phyloP scores from a whole-genome alignment of 352 stramenopile species.

The Pythium rishiriense region DNA sequence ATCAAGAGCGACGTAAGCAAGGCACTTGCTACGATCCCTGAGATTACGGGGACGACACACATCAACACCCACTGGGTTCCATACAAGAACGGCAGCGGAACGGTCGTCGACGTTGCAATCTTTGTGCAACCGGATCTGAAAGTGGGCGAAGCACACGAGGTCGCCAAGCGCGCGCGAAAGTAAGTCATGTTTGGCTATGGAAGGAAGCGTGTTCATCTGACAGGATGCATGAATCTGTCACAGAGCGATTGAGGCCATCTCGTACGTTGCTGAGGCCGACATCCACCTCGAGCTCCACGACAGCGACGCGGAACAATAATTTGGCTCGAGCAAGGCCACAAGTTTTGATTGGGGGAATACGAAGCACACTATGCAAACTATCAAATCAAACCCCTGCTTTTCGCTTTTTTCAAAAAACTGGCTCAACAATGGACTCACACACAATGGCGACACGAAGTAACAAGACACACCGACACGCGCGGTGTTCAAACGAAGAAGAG shows the following conservation, averaged over 20 bases:
- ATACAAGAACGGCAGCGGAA: constrained; percentile 58
- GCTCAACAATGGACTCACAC: not conserved
- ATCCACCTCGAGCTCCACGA: constrained; percentile 78
- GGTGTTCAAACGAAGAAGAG: constrained; percentile 22
- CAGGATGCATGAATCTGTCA: not conserved
- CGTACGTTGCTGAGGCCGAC: constrained; percentile 77
- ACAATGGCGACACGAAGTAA: not conserved
- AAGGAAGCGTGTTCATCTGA: not conserved
- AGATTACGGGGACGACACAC: constrained; percentile 74
- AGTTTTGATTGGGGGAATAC: not conserved
- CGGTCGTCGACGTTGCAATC: constrained; percentile 77
- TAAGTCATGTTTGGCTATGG: constrained; percentile 27
- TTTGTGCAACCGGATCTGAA: constrained; percentile 74
- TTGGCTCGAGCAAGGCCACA: not conserved
- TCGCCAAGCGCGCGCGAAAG: constrained; percentile 74
- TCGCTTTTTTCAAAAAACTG: not conserved
- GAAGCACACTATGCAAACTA: not conserved
- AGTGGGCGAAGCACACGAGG: constrained; percentile 67
- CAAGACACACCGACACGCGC: not conserved
- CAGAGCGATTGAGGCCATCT: constrained; percentile 78
- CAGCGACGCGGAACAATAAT: constrained; percentile 19
- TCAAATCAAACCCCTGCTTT: not conserved
- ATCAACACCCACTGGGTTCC: constrained; percentile 83
- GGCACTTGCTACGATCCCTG: constrained; percentile 59
- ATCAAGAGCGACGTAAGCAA: constrained; percentile 72